These are phyloP conservation scores for Cucumis hystrix DNA, from an alignment of 306 rosid genomes.

Conservation along the genomic window DNA sequence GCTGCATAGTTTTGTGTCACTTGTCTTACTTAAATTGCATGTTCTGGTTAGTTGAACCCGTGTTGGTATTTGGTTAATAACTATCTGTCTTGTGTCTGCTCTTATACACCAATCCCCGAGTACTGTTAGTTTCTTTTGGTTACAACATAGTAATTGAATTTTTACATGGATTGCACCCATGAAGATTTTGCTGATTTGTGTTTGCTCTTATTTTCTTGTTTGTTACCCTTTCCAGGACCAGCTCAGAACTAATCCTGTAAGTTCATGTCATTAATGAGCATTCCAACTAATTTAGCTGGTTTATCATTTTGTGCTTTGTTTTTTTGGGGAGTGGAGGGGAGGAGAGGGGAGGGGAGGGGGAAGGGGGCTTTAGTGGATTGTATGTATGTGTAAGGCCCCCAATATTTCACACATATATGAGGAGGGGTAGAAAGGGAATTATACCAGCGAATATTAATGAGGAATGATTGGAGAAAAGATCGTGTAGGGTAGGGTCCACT, in stretches of 20 bases:
- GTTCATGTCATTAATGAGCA: slow-evolving; percentile 13
- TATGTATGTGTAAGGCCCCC: too few species aligned
- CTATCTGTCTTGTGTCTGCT: background rate
- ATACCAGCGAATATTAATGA: too few species aligned
- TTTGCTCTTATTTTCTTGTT: background rate
- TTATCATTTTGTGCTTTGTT: background rate
- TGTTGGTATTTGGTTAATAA: background rate
- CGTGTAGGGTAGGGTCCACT: too few species aligned
- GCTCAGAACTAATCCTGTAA: slow-evolving; percentile 90
- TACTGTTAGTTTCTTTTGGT: too few species aligned
- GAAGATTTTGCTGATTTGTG: background rate
- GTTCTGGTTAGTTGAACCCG: background rate
- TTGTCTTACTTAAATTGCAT: background rate
- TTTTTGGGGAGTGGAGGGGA: background rate
- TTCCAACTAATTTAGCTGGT: background rate
- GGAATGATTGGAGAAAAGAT: too few species aligned
- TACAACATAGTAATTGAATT: too few species aligned
- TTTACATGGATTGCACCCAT: background rate
- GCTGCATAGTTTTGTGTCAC: background rate
- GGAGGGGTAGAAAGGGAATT: too few species aligned
- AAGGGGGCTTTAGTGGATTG: too few species aligned
- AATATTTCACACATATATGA: too few species aligned
- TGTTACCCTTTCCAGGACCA: slow-evolving; percentile 54
- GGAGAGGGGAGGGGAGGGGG: background rate
- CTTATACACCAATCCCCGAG: too few species aligned